Evolutionary conservation across 306 rosid species (phyloP).

Genomic region (Carpinus viminea): DNA sequence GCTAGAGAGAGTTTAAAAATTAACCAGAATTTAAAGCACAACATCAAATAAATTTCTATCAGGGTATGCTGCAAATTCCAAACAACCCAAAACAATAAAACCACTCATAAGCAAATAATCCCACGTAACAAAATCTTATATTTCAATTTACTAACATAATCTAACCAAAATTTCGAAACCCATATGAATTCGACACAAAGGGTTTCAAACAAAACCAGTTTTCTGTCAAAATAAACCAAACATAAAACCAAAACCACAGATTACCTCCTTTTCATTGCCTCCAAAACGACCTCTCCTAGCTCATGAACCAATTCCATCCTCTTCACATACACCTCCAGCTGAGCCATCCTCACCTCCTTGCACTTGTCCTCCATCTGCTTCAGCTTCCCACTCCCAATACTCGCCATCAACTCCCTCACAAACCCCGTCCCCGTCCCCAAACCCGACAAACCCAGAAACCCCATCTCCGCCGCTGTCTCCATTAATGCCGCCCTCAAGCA

Average conservation of each 20-base stretch:
- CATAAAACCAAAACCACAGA: background rate
- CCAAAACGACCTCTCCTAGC: constrained; percentile 31
- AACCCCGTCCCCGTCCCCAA: constrained; percentile 1
- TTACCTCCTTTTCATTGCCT: constrained; percentile 25
- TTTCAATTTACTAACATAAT: background rate
- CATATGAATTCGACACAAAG: background rate
- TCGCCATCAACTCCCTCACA: constrained; percentile 28
- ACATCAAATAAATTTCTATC: background rate
- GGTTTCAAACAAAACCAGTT: background rate
- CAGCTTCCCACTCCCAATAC: constrained; percentile 31
- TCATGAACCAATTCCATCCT: constrained; percentile 36
- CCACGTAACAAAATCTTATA: background rate
- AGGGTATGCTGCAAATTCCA: background rate
- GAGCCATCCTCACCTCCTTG: constrained; percentile 32
- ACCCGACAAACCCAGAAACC: constrained; percentile 1
- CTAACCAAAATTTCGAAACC: background rate
- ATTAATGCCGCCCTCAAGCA: constrained; percentile 24
- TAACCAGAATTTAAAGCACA: background rate
- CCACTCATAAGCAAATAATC: background rate
- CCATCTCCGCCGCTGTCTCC: background rate
- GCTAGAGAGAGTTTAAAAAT: too few species aligned
- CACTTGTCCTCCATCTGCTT: constrained; percentile 44
- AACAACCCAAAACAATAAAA: background rate
- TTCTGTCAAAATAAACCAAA: constrained; percentile 1
- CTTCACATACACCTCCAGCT: constrained; percentile 35